Evolutionary conservation across 2,329 filamentous ascomycete genomes (phyloP).

Genomic region (Curvularia sp.): DNA sequence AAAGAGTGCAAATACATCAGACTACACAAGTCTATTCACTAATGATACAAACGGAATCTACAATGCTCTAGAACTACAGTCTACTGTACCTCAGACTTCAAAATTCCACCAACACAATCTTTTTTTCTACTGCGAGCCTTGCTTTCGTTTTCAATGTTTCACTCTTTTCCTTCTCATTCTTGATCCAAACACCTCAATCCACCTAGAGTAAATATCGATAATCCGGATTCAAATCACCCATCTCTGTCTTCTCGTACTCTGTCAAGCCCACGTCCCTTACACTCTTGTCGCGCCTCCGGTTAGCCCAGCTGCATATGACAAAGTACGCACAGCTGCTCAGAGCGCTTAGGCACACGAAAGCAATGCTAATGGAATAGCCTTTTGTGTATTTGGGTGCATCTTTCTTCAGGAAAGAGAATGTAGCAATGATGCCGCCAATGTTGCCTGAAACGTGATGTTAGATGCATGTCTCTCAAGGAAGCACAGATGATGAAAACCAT

Average conservation of each 20-base stretch:
- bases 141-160: not conserved
- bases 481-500: not conserved
- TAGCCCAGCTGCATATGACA: slow-evolving; percentile 65
- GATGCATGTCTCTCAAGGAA: not conserved
- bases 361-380: slow-evolving; percentile 80
- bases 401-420: slow-evolving; percentile 57
- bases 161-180: not conserved
- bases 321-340: slow-evolving; percentile 68
- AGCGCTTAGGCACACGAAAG: slow-evolving; percentile 73
- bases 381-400: slow-evolving; percentile 74
- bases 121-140: not conserved
- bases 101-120: not conserved
- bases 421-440: slow-evolving; percentile 61
- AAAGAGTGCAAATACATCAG: not conserved
- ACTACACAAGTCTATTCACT: not conserved
- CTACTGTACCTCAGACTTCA: not conserved
- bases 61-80: not conserved
- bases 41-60: not conserved
- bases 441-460: slow-evolving; percentile 51
- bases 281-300: slow-evolving; percentile 63
- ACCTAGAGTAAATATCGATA: slow-evolving; percentile 65
- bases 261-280: slow-evolving; percentile 60
- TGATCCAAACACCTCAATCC: not conserved
- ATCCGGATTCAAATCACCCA: slow-evolving; percentile 67
- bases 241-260: slow-evolving; percentile 67